Evolutionary conservation across 2,329 filamentous ascomycete genomes (phyloP).

Genomic region (Penicillium psychrosexuale): DNA sequence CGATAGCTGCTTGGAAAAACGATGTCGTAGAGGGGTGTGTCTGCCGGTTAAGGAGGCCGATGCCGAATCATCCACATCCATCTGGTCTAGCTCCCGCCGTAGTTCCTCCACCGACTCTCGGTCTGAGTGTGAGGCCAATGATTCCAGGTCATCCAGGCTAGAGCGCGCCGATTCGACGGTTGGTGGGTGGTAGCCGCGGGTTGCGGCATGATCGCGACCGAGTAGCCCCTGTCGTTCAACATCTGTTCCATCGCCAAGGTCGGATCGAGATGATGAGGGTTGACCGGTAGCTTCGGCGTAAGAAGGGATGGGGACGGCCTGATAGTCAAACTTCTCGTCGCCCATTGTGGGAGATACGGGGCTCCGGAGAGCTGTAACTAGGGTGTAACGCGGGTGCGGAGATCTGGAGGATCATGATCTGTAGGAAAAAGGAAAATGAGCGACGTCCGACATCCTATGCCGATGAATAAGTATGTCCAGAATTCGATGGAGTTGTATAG

Average conservation of each 20-base stretch:
- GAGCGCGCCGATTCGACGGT: slow-evolving; percentile 77
- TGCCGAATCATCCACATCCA: slow-evolving; percentile 73
- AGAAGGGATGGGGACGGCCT: slow-evolving; percentile 69
- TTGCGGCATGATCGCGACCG: slow-evolving; percentile 37
- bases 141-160: slow-evolving; percentile 56
- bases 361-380: slow-evolving; percentile 34
- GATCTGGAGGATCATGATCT: slow-evolving; percentile 42
- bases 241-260: slow-evolving; percentile 44
- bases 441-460: slow-evolving; percentile 31
- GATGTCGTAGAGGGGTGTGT: slow-evolving; percentile 45
- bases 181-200: slow-evolving; percentile 68
- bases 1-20: slow-evolving; percentile 57
- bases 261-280: slow-evolving; percentile 22
- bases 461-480: background rate
- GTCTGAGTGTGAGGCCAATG: slow-evolving; percentile 53
- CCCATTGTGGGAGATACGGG: slow-evolving; percentile 35
- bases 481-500: slow-evolving; percentile 10
- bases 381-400: slow-evolving; percentile 27
- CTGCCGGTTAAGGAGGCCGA: slow-evolving; percentile 25
- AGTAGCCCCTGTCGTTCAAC: slow-evolving; percentile 37
- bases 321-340: slow-evolving; percentile 58
- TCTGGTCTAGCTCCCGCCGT: slow-evolving; percentile 80
- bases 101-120: slow-evolving; percentile 60
- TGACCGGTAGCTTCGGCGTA: slow-evolving; percentile 68
- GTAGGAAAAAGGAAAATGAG: slow-evolving; percentile 29